Base-by-base conservation (phyloP, 306 rosid species). In the Prinsepia uniflora region DNA sequence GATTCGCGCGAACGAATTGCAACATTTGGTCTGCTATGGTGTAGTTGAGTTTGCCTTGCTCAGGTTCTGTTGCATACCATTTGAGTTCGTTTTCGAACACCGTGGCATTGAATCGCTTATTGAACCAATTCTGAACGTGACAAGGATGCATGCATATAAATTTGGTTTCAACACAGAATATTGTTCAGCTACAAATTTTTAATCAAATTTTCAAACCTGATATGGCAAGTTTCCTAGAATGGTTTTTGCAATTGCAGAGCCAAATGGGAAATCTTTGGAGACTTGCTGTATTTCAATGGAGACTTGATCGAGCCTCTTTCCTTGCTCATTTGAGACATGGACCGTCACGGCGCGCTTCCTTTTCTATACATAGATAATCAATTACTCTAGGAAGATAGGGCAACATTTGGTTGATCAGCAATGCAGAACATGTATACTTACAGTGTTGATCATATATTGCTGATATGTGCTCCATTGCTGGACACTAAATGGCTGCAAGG, bases 61-160 rank as follows among this genome's bases (percentile, higher is more conserved):
- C 59, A 7, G 94, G 90, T 44, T 94, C 97, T n/a, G 96, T 94
- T 41, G 96, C 95, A 30, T 87, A 87, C 97, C 98, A 94, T 58
- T 94, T 94, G 6, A 94, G 96, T 68, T 94, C 98, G 52, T 94
- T 94, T 71, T 94, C 98, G 15, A 94, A 94, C 1, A 94, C 97
- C 7, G 86, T 90, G 0, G 97, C 90, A 58, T 94, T 88, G 86
- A 92, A 92, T 65, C 98, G 73, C 79, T 86, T 82, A 7, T 79
- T 82, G 74, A 94, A 90, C 98, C 98, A 90, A 15, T 87, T 78
- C 96, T 91, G 87, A 6, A 53, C 5, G 24, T 53, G 24, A 53
- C 1, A 53, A n/a, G 17, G 12, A 6, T 53, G 57, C 6, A 3
- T 47, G 17, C n/a, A 15, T 56, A 18, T 58, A 3, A 30, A 19